Percentiles rank a stretch among this genome's conserved stretches.
Conservation (phyloP, 345 rosid genomes). For the Salix dunnii region DNA sequence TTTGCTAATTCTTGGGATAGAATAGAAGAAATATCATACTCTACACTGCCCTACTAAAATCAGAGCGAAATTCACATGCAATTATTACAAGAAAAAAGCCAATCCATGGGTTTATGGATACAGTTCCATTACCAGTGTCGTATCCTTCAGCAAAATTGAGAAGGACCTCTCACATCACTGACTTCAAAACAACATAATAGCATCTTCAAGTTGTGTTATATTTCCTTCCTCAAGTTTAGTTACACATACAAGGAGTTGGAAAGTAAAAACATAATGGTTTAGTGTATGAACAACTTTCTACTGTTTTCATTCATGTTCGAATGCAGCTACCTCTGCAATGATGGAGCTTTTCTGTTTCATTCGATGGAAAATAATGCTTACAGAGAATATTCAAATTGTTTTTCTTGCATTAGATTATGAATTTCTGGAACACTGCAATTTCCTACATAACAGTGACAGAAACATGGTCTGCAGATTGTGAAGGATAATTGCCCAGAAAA, state of each 20-base stretch:
- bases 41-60: background rate
- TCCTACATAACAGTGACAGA: background rate
- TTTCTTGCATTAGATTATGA: background rate
- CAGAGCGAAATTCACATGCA: background rate
- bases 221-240: background rate
- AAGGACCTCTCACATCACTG: background rate
- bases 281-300: background rate
- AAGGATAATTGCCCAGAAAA: background rate
- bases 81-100: background rate
- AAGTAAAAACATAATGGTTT: background rate
- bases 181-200: background rate
- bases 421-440: background rate
- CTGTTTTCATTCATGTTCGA: background rate
- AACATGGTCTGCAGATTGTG: background rate
- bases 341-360: background rate
- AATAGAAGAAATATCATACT: background rate
- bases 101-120: background rate
- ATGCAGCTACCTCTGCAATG: background rate
- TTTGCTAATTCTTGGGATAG: background rate
- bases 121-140: background rate
- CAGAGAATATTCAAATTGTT: background rate
- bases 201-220: background rate
- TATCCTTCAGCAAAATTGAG: background rate
- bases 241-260: background rate
- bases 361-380: background rate